Evolutionary conservation across 208 protist species (phyloP).

Genomic region (Wallacemonas collosoma): DNA sequence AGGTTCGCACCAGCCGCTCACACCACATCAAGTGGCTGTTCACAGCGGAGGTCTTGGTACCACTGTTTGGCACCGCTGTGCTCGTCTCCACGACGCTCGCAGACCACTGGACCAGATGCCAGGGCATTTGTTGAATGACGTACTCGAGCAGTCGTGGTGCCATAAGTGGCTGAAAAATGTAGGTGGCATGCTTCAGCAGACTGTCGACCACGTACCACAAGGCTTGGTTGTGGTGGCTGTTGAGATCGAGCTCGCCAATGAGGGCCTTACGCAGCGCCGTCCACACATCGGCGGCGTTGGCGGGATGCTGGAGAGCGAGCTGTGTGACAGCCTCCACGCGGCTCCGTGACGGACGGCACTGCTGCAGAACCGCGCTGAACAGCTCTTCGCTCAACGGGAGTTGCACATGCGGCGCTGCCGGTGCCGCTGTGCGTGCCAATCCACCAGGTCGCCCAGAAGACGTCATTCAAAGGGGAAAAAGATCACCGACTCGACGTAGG

Average conservation of each 20-base stretch:
- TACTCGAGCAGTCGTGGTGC: conserved; percentile 68
- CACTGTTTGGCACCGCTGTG: not conserved
- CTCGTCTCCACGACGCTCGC: conserved; percentile 9
- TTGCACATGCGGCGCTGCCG: conserved; percentile 15
- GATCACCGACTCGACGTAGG: too few species aligned
- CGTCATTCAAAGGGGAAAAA: not conserved
- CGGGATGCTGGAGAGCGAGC: conserved; percentile 60
- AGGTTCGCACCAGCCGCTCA: conserved; percentile 68
- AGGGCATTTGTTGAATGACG: conserved; percentile 73
- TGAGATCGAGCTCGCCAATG: conserved; percentile 48
- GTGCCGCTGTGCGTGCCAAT: not conserved
- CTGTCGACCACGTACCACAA: conserved; percentile 81
- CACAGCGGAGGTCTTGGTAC: not conserved
- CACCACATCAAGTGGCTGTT: conserved; percentile 46
- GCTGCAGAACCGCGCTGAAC: conserved; percentile 54
- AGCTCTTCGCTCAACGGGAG: conserved; percentile 52
- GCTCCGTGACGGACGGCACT: conserved; percentile 46
- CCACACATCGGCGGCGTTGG: conserved; percentile 62
- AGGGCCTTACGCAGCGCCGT: conserved; percentile 65
- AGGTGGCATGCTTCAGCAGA: conserved; percentile 73
- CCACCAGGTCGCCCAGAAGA: not conserved
- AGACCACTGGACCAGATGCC: conserved; percentile 36
- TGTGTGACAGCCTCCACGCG: conserved; percentile 61
- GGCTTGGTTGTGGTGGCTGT: conserved; percentile 46
- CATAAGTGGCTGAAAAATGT: conserved; percentile 75